These are phyloP conservation scores for Agaricus sinodeliciosus DNA, from an alignment of 768 basidiomycete genomes.

Conservation along the genomic window DNA sequence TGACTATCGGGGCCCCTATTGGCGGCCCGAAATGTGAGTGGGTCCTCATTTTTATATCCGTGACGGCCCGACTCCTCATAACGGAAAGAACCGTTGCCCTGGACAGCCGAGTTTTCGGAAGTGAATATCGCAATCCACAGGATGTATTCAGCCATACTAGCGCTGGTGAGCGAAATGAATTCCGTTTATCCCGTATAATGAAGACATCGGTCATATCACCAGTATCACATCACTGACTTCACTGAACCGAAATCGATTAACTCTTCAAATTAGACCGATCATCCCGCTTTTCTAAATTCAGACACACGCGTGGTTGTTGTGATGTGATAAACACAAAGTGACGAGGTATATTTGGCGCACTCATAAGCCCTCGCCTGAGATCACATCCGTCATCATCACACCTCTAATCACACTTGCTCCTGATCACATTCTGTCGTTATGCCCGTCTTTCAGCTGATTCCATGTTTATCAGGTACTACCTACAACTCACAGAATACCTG, in stretches of 20 bases:
- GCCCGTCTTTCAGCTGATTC: not conserved
- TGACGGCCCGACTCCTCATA: too few species aligned
- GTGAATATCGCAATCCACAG: too few species aligned
- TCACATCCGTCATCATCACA: not conserved
- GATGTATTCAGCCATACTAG: too few species aligned
- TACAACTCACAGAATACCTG: constrained; percentile 6
- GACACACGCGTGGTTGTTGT: not conserved
- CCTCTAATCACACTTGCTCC: not conserved
- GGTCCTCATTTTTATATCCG: too few species aligned
- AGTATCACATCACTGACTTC: not conserved
- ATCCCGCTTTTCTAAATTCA: not conserved
- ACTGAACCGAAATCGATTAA: not conserved
- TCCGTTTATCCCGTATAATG: too few species aligned
- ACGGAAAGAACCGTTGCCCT: too few species aligned
- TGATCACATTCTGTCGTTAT: constrained; percentile 1
- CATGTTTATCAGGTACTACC: not conserved
- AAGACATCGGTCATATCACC: too few species aligned
- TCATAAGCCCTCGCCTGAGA: not conserved
- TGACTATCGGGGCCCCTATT: too few species aligned
- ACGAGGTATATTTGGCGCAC: not conserved
- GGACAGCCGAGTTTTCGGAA: too few species aligned
- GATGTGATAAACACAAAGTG: not conserved
- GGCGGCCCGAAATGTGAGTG: too few species aligned
- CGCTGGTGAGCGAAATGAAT: too few species aligned
- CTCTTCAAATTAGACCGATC: not conserved